A percentile compares a stretch with the other conserved stretches of the same genome.
Evolutionary conservation across 2,329 filamentous ascomycete species (phyloP).

Genomic region (Xylaria sp.): DNA sequence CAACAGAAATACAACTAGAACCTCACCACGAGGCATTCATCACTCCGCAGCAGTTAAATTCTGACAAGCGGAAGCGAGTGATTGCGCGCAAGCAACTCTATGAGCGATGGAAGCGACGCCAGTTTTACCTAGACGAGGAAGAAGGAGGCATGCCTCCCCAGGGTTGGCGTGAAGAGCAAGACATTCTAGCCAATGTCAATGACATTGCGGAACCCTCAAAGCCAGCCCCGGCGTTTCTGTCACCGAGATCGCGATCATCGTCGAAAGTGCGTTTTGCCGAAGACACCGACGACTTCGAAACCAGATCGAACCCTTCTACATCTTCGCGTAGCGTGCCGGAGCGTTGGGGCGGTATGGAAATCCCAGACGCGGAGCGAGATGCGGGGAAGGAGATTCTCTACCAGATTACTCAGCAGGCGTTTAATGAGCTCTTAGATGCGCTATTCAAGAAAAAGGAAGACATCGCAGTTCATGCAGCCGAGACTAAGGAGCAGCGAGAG

Average conservation of each 20-base stretch:
- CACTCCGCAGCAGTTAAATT: slow-evolving; percentile 52
- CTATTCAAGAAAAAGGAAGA: slow-evolving; percentile 87
- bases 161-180: slow-evolving; percentile 71
- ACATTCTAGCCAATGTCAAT: slow-evolving; percentile 59
- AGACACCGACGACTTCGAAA: slow-evolving; percentile 75
- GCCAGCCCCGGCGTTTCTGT: slow-evolving; percentile 53
- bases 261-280: slow-evolving; percentile 84
- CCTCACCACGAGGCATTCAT: slow-evolving; percentile 51
- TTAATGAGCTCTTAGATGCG: slow-evolving; percentile 90
- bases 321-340: slow-evolving; percentile 79
- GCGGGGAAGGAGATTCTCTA: slow-evolving; percentile 90
- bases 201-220: slow-evolving; percentile 58
- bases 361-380: slow-evolving; percentile 83
- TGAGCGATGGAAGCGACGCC: slow-evolving; percentile 79
- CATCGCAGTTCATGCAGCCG: slow-evolving; percentile 73
- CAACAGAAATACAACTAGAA: slow-evolving; percentile 56
- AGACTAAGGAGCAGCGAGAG: slow-evolving; percentile 70
- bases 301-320: slow-evolving; percentile 76
- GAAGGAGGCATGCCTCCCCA: slow-evolving; percentile 75
- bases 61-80: slow-evolving; percentile 54
- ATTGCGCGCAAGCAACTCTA: slow-evolving; percentile 66
- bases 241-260: slow-evolving; percentile 74
- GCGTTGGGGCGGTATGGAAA: slow-evolving; percentile 80
- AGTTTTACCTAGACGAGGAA: slow-evolving; percentile 88
- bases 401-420: slow-evolving; percentile 88